Conservation (phyloP, 2,329 filamentous ascomycete genomes). For the Diaporthe capsici region DNA sequence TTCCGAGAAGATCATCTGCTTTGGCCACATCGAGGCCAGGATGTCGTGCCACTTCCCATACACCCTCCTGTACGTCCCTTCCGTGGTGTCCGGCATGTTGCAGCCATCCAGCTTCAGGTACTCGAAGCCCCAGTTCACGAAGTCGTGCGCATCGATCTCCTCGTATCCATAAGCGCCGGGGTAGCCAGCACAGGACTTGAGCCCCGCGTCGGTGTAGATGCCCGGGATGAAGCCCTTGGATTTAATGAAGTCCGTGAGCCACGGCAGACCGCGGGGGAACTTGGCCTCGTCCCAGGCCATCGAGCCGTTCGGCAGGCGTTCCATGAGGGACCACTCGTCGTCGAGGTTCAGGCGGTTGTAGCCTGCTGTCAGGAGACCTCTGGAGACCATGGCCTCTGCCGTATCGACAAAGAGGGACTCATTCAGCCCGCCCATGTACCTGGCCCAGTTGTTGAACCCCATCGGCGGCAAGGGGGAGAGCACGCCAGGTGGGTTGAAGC, state of each 20-base stretch:
- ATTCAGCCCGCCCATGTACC: slow-evolving; percentile 62
- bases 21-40: slow-evolving; percentile 49
- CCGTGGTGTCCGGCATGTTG: slow-evolving; percentile 49
- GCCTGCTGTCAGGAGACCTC: slow-evolving; percentile 54
- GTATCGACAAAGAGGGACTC: slow-evolving; percentile 63
- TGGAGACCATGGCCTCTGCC: slow-evolving; percentile 59
- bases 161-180: slow-evolving; percentile 58
- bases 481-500: slow-evolving; percentile 37
- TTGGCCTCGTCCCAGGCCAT: slow-evolving; percentile 57
- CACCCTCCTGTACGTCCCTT: slow-evolving; percentile 47
- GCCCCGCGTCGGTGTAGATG: slow-evolving; percentile 61
- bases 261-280: slow-evolving; percentile 59
- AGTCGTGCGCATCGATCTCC: slow-evolving; percentile 57
- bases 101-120: slow-evolving; percentile 59
- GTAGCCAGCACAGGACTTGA: slow-evolving; percentile 58
- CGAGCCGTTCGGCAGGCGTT: slow-evolving; percentile 53
- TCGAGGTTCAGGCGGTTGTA: slow-evolving; percentile 58
- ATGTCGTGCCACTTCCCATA: slow-evolving; percentile 60
- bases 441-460: slow-evolving; percentile 67
- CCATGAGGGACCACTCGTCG: slow-evolving; percentile 59
- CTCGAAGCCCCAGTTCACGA: slow-evolving; percentile 55
- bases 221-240: slow-evolving; percentile 58
- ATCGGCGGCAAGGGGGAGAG: slow-evolving; percentile 58
- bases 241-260: slow-evolving; percentile 56
- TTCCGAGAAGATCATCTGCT: slow-evolving; percentile 59